These are phyloP conservation scores for Xylariaceae sp. DNA, from an alignment of 2,329 filamentous ascomycete species.

Conservation along the genomic window DNA sequence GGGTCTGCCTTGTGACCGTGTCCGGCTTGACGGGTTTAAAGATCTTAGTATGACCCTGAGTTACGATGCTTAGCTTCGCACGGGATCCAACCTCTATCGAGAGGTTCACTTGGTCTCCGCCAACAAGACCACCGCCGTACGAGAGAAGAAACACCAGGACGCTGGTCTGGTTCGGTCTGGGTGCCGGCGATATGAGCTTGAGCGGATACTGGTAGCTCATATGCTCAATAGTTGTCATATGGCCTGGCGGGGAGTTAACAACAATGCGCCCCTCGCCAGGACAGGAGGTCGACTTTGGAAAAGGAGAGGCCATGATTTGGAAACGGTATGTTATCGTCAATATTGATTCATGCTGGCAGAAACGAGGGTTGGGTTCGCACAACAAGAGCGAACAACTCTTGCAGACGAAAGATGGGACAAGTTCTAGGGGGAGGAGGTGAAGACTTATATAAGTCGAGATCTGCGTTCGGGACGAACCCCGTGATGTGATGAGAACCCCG, in stretches of 20 bases:
- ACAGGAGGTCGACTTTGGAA: conserved; percentile 65
- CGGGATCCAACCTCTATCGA: conserved; percentile 57
- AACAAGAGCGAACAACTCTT: background rate
- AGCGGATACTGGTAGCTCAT: conserved; percentile 90
- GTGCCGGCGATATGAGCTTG: conserved; percentile 80
- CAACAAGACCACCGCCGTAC: conserved; percentile 89
- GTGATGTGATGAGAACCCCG: too few relatives aligned
- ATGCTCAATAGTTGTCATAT: conserved; percentile 63
- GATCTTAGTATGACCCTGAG: conserved; percentile 86
- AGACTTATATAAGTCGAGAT: too few relatives aligned
- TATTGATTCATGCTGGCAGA: conserved; percentile 15
- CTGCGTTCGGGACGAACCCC: too few relatives aligned
- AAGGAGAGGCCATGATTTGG: conserved; percentile 52
- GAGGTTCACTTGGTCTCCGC: conserved; percentile 76
- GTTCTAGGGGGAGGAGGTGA: background rate
- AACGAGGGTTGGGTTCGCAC: background rate
- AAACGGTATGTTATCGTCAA: background rate
- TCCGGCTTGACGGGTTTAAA: conserved; percentile 68
- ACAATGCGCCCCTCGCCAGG: conserved; percentile 76
- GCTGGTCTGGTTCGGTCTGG: conserved; percentile 58
- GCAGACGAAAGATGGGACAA: background rate
- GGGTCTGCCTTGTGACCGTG: conserved; percentile 52
- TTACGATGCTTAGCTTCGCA: conserved; percentile 63
- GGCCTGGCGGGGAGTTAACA: conserved; percentile 65
- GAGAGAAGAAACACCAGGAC: conserved; percentile 84